A percentile compares a stretch with the other conserved stretches of the same genome.
phyloP scores from a whole-genome alignment of 345 rosid genomes.

The Salix brachista region DNA sequence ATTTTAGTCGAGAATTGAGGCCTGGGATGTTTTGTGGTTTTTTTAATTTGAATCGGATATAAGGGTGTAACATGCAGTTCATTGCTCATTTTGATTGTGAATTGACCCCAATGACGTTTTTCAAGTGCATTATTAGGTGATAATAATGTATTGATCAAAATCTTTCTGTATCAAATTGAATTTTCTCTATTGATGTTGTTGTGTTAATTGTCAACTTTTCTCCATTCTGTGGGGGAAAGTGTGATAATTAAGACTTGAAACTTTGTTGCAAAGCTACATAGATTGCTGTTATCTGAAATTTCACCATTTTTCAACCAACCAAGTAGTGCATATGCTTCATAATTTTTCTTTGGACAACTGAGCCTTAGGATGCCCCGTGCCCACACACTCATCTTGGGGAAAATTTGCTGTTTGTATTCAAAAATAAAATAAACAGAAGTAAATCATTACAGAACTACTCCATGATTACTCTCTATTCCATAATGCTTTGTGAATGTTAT shows the following conservation, averaged over 20 bases:
- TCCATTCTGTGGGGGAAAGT: background rate
- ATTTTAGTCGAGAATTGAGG: background rate
- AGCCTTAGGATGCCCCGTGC: background rate
- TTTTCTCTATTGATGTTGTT: background rate
- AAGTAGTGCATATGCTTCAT: background rate
- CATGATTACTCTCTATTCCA: background rate
- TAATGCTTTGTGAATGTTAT: background rate
- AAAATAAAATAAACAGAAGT: background rate
- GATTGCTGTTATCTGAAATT: background rate
- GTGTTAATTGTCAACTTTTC: background rate
- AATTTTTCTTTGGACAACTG: background rate
- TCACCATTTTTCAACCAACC: background rate
- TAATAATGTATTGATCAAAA: background rate
- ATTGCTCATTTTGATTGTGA: background rate
- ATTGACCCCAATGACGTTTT: background rate
- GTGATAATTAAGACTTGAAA: background rate
- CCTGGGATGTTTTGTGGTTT: background rate
- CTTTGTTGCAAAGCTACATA: background rate
- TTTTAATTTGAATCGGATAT: background rate
- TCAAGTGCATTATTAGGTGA: background rate
- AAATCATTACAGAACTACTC: background rate
- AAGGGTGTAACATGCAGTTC: background rate
- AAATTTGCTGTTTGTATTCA: background rate
- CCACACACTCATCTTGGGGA: background rate
- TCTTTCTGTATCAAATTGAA: background rate